These are phyloP conservation scores for Botryotinia convoluta DNA, from an alignment of 2,329 filamentous ascomycete genomes.

Conservation along the genomic window DNA sequence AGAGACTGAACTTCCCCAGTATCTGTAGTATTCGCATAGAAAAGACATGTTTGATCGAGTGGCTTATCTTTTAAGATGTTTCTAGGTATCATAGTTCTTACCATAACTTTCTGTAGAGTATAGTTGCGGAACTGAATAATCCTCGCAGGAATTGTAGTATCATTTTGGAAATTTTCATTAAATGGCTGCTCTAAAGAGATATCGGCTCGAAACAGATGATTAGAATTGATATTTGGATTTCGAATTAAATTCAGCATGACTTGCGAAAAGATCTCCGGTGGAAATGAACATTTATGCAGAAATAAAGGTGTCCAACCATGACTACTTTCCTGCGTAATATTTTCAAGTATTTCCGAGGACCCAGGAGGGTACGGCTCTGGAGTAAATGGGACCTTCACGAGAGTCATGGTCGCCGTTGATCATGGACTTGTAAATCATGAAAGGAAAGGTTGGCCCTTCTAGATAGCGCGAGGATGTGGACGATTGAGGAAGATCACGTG, in stretches of 20 bases:
- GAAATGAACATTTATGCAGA: conserved; percentile 59
- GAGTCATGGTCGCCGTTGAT: conserved; percentile 20
- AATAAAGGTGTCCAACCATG: conserved; percentile 53
- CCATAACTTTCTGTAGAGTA: conserved; percentile 59
- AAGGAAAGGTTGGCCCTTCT: background rate
- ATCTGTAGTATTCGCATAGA: conserved; percentile 50
- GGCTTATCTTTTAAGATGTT: conserved; percentile 73
- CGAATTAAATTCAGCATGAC: conserved; percentile 73
- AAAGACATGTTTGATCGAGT: conserved; percentile 78
- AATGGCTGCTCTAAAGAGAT: conserved; percentile 56
- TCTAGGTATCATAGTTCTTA: conserved; percentile 76
- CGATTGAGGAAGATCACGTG: background rate
- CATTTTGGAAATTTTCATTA: conserved; percentile 37
- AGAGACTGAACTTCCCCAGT: conserved; percentile 46
- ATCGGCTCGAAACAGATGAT: conserved; percentile 75
- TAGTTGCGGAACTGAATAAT: conserved; percentile 49
- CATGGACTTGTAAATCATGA: background rate
- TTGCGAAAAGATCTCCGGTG: conserved; percentile 58
- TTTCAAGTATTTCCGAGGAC: conserved; percentile 40
- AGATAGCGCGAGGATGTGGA: background rate
- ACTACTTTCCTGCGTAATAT: conserved; percentile 35
- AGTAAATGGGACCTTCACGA: conserved; percentile 16
- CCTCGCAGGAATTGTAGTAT: conserved; percentile 37
- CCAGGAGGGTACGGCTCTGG: conserved; percentile 35
- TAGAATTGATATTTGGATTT: conserved; percentile 78